Percentiles rank a stretch among this genome's conserved stretches.
Conservation (phyloP, 1,139 yeast genomes). For the Geotrichum histeridarum region DNA sequence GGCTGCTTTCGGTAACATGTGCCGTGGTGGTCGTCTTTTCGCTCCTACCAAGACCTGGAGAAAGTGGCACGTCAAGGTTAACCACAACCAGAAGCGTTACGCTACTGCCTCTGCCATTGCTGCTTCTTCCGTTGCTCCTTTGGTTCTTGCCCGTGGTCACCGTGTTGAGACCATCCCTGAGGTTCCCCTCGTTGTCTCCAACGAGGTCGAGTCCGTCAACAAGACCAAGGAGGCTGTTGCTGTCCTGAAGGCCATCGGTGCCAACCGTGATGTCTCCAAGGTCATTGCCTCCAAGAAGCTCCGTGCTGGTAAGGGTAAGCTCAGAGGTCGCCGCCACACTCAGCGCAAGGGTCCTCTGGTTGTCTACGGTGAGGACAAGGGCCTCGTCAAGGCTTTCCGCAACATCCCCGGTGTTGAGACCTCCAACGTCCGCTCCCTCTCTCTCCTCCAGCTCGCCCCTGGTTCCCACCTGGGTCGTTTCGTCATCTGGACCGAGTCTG, state of each 20-base stretch:
- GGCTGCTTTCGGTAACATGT: slow-evolving; percentile 99
- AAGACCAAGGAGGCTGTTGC: slow-evolving; percentile 99
- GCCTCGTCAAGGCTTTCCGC: slow-evolving; percentile 97
- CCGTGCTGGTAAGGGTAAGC: slow-evolving; percentile 99
- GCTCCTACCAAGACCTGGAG: slow-evolving; percentile 99
- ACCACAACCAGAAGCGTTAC: slow-evolving; percentile 99
- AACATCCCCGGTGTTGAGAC: slow-evolving; percentile 99
- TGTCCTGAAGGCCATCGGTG: slow-evolving; percentile 96
- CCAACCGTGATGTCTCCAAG: slow-evolving; percentile 96
- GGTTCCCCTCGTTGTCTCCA: slow-evolving; percentile 95
- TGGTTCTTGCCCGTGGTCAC: slow-evolving; percentile 99
- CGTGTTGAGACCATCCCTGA: slow-evolving; percentile 97
- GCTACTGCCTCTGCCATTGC: slow-evolving; percentile 99
- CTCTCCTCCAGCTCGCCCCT: slow-evolving; percentile 98
- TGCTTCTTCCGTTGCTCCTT: slow-evolving; percentile 97
- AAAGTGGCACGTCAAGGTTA: slow-evolving; percentile 99
- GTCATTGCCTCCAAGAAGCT: slow-evolving; percentile 97
- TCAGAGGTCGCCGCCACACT: slow-evolving; percentile 99
- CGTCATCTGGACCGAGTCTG: slow-evolving; percentile 98
- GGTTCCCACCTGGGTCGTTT: slow-evolving; percentile 99
- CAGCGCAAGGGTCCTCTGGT: slow-evolving; percentile 99
- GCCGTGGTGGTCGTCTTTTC: slow-evolving; percentile 99
- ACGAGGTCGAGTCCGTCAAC: slow-evolving; percentile 85
- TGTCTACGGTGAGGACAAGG: slow-evolving; percentile 96
- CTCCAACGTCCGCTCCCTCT: slow-evolving; percentile 85